Base-by-base conservation (phyloP, 2,329 filamentous ascomycete species). In the Ceratocystis lukuohia region DNA sequence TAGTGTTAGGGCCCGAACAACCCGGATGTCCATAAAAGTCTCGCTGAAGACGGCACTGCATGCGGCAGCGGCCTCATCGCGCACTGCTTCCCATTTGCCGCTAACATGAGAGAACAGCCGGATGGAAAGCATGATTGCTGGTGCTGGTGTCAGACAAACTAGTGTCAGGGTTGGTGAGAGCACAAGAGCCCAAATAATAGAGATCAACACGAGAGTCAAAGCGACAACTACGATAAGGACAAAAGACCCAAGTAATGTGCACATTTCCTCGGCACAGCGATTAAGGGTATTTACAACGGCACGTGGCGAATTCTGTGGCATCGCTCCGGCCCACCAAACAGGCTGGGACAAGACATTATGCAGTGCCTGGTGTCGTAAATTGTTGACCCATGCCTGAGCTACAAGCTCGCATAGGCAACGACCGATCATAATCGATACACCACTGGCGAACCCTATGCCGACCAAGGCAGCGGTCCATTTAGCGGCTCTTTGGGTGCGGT, bases 241-340 rank as follows among this genome's bases (percentile, higher is more conserved):
- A 71, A 96, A 96, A 1, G 88, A 83, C 1, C 89, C 88, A 0
- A 96, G 80, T 0, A 97, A 77, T 70, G 89, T 91, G 7, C 89
- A 83, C 83, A 94, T 92, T 72, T 96, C 91, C 73, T 97, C 91
- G 0, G 88, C 88, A 71, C 90, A 89, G 17, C 88, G 83, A 71
- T 96, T 90, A 0, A 97, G 80, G 57, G 82, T 87, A 68, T 89
- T 85, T 0, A 81, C 84, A 53, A 97, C 48, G 5, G 28, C 46
- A 22, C 50, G 22, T 5, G 46, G 45, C 10, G 30, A 44, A 33
- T 65, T 65, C 63, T 57, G 22, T 6, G 46, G 63, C 20, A 50
- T 79, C 62, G 80, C 77, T 69, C 91, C 86, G 70, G 96, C 96
- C 87, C 91, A 97, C 3, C 81, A 75, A 68, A 82, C 85, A 0